These are phyloP conservation scores for Dichomitus squalens DNA, from an alignment of 1,284 basidiomycete species.

Conservation along the genomic window DNA sequence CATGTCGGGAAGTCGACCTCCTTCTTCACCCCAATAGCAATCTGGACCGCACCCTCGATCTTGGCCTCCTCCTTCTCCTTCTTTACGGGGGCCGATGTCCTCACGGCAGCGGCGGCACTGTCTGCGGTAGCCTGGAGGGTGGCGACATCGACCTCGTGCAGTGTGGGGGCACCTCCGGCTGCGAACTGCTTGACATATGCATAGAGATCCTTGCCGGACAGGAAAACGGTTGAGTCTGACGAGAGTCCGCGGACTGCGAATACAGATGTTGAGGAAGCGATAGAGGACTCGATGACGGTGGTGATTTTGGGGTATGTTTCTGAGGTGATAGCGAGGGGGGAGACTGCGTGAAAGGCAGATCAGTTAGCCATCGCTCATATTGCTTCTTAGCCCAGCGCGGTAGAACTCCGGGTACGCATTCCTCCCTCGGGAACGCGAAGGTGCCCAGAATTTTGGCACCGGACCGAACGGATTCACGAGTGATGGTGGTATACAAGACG, in stretches of 20 bases:
- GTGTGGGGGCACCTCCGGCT: constrained; percentile 53
- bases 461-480: neutral
- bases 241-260: constrained; percentile 81
- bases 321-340: constrained; percentile 72
- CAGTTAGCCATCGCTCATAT: neutral
- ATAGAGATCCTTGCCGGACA: constrained; percentile 76
- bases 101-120: constrained; percentile 31
- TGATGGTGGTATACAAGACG: neutral
- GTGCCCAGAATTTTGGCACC: neutral
- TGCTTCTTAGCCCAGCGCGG: neutral
- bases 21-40: constrained; percentile 94
- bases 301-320: constrained; percentile 77
- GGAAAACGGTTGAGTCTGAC: constrained; percentile 71
- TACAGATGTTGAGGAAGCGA: constrained; percentile 62
- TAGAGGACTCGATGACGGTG: constrained; percentile 78
- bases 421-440: neutral
- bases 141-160: constrained; percentile 77
- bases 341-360: constrained; percentile 54
- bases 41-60: constrained; percentile 87
- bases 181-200: constrained; percentile 75
- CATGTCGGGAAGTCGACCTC: constrained; percentile 92
- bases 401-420: neutral
- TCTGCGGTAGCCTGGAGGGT: constrained; percentile 55
- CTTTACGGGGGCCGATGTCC: constrained; percentile 48
- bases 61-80: constrained; percentile 74